Evolutionary conservation across 352 stramenopile species (phyloP), one percentile per base, ranked within the genome.

Genomic region (Thraustochytrium sp.): DNA sequence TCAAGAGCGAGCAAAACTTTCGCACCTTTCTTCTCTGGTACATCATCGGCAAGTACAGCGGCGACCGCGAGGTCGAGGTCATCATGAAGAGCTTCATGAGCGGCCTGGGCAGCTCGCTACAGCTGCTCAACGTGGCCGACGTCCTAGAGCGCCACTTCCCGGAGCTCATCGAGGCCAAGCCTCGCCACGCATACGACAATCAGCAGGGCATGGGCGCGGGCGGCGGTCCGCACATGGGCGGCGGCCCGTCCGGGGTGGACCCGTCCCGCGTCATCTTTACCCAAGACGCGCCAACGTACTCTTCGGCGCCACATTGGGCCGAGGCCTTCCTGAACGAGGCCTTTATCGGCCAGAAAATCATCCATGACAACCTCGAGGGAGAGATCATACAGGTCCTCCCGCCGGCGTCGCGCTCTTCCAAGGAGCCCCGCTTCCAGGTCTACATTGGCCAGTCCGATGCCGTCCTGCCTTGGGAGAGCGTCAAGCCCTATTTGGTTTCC

Each of bases 31-130:
- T 80, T 8, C 26, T 80, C 2, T 80, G 68, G 68, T 64, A 80
- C 68, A 64, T 51, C 53, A 63, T 80, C 9, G 68, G 68, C 37
- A 80, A 80, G 38, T 80, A 65, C 53, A 80, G 68, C 31, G 68
- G 68, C 26, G 53, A 80, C 18, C 31, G 40, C 21, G 31, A 46
- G 31, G 31, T 46, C 23, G 68, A 80, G 13, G 23, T 40, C 23
- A 75, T 80, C 18, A 65, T 80, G 31, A 80, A 80, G 42, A 48
- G 31, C 23, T 21, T 80, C 34, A 29, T 72, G 8, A 13, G 5
- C 31, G 68, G 68, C 16, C 29, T 80, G 16, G 59, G 59, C 16
- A 16, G 11, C 8, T 46, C 59, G 11, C 26, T 65, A 8, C 48
- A 44, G 38, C 23, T n/a, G 29, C 44, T 80, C 37, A 65, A 61